phyloP scores from a whole-genome alignment of 1,284 basidiomycete species.

The Sphagnurus paluster region DNA sequence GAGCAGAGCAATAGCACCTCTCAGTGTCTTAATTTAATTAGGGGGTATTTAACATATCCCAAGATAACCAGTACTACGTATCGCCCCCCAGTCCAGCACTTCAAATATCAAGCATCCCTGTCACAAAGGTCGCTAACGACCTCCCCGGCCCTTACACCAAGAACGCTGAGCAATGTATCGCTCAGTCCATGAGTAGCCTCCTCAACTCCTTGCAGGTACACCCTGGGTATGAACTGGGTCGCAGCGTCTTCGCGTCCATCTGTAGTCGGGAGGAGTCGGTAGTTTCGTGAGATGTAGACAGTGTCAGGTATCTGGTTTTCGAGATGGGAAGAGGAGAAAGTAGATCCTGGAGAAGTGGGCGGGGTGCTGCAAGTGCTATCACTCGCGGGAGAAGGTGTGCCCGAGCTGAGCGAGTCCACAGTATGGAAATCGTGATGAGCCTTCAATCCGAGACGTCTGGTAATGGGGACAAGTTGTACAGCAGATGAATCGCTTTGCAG shows the following conservation, averaged over 20 bases:
- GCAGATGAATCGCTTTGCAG: conserved; percentile 28
- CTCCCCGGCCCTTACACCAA: conserved; percentile 50
- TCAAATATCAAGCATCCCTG: background rate
- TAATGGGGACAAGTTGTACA: conserved; percentile 26
- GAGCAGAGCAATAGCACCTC: too few relatives aligned
- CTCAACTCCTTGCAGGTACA: conserved; percentile 59
- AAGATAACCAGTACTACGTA: too few relatives aligned
- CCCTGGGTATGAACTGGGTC: conserved; percentile 33
- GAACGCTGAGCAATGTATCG: conserved; percentile 55
- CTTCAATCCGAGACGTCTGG: background rate
- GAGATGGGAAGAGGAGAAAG: conserved; percentile 20
- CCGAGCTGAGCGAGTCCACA: background rate
- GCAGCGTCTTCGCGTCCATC: background rate
- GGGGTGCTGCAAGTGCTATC: conserved; percentile 11
- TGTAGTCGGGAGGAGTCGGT: conserved; percentile 40
- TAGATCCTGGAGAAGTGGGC: conserved; percentile 29
- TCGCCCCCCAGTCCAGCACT: too few relatives aligned
- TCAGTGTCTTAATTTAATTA: too few relatives aligned
- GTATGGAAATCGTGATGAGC: background rate
- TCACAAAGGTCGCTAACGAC: conserved; percentile 42
- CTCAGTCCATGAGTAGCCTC: conserved; percentile 60
- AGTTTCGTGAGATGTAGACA: conserved; percentile 46
- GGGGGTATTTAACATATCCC: too few relatives aligned
- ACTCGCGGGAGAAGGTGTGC: background rate
- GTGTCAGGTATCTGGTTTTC: conserved; percentile 24